Conservation (phyloP, 345 rosid genomes). For the Iberis pinnata region DNA sequence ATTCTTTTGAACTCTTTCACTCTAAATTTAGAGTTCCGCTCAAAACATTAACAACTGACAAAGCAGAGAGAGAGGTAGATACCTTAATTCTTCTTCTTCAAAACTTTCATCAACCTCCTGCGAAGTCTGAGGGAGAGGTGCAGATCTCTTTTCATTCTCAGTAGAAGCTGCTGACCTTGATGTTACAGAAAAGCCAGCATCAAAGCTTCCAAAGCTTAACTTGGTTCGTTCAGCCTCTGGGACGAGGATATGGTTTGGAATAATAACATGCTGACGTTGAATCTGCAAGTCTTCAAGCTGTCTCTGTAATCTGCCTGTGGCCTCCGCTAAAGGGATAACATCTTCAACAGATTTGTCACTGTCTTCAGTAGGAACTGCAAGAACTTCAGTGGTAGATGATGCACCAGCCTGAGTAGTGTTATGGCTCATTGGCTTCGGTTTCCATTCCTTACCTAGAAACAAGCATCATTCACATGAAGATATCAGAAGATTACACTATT, state of each 20-base stretch:
- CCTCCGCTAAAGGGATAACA: constrained; percentile 48
- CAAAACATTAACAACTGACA: constrained; percentile 4
- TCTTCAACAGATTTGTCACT: constrained; percentile 35
- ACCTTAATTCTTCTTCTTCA: constrained; percentile 59
- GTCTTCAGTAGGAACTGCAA: constrained; percentile 40
- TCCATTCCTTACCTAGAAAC: constrained; percentile 77
- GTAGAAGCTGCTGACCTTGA: constrained; percentile 32
- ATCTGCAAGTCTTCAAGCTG: constrained; percentile 65
- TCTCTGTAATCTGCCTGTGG: constrained; percentile 55
- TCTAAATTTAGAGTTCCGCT: constrained; percentile 1
- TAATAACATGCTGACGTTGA: constrained; percentile 85
- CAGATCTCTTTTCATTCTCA: constrained; percentile 63
- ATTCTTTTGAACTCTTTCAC: not conserved
- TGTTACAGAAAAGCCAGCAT: constrained; percentile 59
- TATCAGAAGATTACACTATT: constrained; percentile 11
- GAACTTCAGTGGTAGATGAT: constrained; percentile 41
- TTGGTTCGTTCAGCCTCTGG: constrained; percentile 88
- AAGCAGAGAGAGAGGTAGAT: constrained; percentile 12
- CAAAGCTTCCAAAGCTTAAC: constrained; percentile 93
- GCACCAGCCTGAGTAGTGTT: constrained; percentile 44
- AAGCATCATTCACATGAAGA: constrained; percentile 14
- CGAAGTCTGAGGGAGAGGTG: constrained; percentile 54
- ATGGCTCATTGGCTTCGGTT: constrained; percentile 62
- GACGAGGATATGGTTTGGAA: constrained; percentile 83
- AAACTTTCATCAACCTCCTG: constrained; percentile 46